These are phyloP conservation scores for Aureobasidium sp. DNA, from an alignment of 2,329 filamentous ascomycete genomes.

Conservation along the genomic window DNA sequence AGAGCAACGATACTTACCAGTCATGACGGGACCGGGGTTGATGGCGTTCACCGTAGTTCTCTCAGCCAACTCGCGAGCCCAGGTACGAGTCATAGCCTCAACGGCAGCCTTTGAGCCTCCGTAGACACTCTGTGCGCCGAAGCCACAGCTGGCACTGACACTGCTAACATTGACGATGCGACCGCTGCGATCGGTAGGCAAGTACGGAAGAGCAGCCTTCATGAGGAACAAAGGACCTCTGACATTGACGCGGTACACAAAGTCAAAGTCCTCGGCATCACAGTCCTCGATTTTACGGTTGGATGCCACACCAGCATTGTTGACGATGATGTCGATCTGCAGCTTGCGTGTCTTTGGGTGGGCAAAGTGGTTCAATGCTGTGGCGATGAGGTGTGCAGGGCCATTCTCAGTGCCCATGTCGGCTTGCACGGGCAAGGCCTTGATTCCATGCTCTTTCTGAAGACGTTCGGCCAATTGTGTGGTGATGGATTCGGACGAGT, in stretches of 20 bases:
- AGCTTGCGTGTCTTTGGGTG: slow-evolving; percentile 49
- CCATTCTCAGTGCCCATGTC: slow-evolving; percentile 60
- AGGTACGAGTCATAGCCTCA: slow-evolving; percentile 63
- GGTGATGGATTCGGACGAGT: slow-evolving; percentile 49
- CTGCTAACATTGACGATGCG: slow-evolving; percentile 57
- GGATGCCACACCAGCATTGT: slow-evolving; percentile 67
- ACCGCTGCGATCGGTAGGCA: slow-evolving; percentile 61
- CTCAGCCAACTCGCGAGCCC: slow-evolving; percentile 57
- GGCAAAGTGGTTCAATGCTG: slow-evolving; percentile 53
- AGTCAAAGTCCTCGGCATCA: slow-evolving; percentile 58
- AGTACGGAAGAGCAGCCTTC: slow-evolving; percentile 61
- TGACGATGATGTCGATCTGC: slow-evolving; percentile 75
- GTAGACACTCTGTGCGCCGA: slow-evolving; percentile 54
- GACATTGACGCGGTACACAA: slow-evolving; percentile 73
- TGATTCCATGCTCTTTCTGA: slow-evolving; percentile 50
- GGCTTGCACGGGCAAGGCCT: slow-evolving; percentile 59
- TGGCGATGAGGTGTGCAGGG: slow-evolving; percentile 52
- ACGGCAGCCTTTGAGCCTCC: slow-evolving; percentile 61
- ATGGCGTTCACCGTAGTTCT: slow-evolving; percentile 58
- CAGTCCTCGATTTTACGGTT: slow-evolving; percentile 62
- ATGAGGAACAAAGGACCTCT: slow-evolving; percentile 71
- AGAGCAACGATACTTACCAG: slow-evolving; percentile 52
- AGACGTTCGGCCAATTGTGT: slow-evolving; percentile 52
- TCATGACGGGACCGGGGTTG: slow-evolving; percentile 59
- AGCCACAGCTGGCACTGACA: slow-evolving; percentile 52